A percentile compares a stretch with the other conserved stretches of the same genome.
These are phyloP conservation scores for Ophiostoma ulmi DNA, from an alignment of 2,329 filamentous ascomycete species.

Conservation along the genomic window DNA sequence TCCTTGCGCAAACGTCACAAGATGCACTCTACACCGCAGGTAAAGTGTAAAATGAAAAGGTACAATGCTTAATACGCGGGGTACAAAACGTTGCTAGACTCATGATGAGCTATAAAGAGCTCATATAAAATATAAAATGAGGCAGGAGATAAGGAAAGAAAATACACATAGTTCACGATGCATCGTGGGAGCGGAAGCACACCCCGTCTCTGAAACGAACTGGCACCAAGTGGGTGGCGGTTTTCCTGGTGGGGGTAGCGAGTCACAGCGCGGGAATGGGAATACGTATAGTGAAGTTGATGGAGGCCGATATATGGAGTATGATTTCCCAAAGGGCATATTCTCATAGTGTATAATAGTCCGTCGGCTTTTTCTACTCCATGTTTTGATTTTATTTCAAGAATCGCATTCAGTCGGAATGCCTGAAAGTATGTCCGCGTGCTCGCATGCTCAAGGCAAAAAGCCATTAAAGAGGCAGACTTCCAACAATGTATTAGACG, in stretches of 20 bases:
- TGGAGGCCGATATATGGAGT: neutral
- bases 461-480: neutral
- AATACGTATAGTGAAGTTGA: neutral
- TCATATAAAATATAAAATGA: neutral
- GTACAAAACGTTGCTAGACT: neutral
- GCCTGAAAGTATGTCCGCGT: neutral
- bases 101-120: neutral
- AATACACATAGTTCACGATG: neutral
- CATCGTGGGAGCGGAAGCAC: neutral
- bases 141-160: neutral
- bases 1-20: neutral
- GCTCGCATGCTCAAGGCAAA: neutral
- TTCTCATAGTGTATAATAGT: neutral
- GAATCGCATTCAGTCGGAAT: neutral
- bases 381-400: neutral
- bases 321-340: neutral
- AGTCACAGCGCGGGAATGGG: conserved; percentile 10
- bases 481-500: neutral
- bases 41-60: neutral
- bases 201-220: neutral
- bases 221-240: conserved; percentile 15
- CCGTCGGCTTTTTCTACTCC: neutral
- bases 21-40: neutral
- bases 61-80: neutral
- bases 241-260: conserved; percentile 16